Evolutionary conservation across 345 rosid species (phyloP).

Genomic region (Eucalyptus albens): DNA sequence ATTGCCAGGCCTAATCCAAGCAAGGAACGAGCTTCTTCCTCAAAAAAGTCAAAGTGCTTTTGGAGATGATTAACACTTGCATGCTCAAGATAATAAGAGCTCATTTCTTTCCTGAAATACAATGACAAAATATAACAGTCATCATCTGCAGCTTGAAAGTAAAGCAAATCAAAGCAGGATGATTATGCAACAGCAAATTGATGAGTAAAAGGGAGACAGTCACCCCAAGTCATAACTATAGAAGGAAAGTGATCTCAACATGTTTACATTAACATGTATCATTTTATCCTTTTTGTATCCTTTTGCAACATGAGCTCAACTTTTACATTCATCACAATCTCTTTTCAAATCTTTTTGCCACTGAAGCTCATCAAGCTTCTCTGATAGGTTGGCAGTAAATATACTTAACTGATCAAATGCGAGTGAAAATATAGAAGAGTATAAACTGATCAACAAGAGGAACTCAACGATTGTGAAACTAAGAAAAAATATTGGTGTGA

Average conservation of each 20-base stretch:
- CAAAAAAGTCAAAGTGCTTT: slow-evolving; percentile 80
- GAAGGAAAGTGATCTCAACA: neutral
- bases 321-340: neutral
- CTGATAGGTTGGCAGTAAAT: neutral
- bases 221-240: neutral
- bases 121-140: neutral
- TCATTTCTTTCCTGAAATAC: slow-evolving; percentile 92
- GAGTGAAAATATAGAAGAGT: neutral
- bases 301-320: neutral
- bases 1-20: slow-evolving; percentile 79
- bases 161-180: neutral
- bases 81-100: slow-evolving; percentile 83
- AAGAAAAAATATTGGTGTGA: neutral
- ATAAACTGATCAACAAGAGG: neutral
- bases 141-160: neutral
- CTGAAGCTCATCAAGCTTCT: neutral
- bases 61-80: slow-evolving; percentile 78
- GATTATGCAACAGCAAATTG: neutral
- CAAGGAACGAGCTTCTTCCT: slow-evolving; percentile 82
- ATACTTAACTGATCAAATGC: neutral
- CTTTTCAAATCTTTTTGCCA: neutral
- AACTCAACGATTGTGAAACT: neutral
- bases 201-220: neutral
- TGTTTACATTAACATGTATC: neutral
- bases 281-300: neutral